Percentiles rank a stretch among this genome's conserved stretches.
Evolutionary conservation across 2,329 filamentous ascomycete genomes (phyloP).

Genomic region (Decorospora gaudefroyi): DNA sequence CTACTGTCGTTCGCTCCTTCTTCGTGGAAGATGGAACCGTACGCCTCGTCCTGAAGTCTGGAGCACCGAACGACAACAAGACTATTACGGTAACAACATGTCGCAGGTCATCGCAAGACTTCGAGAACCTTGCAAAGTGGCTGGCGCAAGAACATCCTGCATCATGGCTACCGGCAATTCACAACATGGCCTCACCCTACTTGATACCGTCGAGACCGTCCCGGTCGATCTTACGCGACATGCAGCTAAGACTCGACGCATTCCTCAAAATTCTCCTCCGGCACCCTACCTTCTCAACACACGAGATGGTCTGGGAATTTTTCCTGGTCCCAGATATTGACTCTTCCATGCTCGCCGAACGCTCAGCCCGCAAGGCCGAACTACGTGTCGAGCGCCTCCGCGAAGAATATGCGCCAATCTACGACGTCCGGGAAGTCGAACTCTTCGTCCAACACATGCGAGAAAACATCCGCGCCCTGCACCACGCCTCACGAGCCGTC

Average conservation of each 20-base stretch:
- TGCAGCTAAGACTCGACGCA: constrained; percentile 82
- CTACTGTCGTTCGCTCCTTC: constrained; percentile 90
- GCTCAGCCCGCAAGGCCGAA: constrained; percentile 84
- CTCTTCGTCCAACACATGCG: constrained; percentile 89
- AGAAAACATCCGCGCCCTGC: constrained; percentile 84
- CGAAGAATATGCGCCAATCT: constrained; percentile 84
- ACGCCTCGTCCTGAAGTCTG: constrained; percentile 90
- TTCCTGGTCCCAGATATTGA: constrained; percentile 95
- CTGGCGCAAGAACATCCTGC: constrained; percentile 88
- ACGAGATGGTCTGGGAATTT: constrained; percentile 99
- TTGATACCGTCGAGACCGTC: constrained; percentile 93
- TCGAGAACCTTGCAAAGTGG: constrained; percentile 85
- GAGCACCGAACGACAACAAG: constrained; percentile 76
- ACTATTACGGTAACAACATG: constrained; percentile 95
- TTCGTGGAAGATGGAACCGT: constrained; percentile 97
- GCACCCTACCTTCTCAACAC: constrained; percentile 91
- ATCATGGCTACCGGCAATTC: constrained; percentile 86
- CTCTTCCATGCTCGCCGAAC: constrained; percentile 83
- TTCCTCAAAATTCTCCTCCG: constrained; percentile 84
- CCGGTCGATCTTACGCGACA: constrained; percentile 80
- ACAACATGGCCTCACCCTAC: constrained; percentile 81
- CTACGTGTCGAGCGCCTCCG: constrained; percentile 79
- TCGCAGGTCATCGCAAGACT: constrained; percentile 82
- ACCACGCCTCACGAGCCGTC: constrained; percentile 79
- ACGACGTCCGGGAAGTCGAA: constrained; percentile 83